A percentile compares a stretch with the other conserved stretches of the same genome.
Evolutionary conservation across 192 early-diverging fungal genomes (phyloP).

Genomic region (Neocallimastix lanati): DNA sequence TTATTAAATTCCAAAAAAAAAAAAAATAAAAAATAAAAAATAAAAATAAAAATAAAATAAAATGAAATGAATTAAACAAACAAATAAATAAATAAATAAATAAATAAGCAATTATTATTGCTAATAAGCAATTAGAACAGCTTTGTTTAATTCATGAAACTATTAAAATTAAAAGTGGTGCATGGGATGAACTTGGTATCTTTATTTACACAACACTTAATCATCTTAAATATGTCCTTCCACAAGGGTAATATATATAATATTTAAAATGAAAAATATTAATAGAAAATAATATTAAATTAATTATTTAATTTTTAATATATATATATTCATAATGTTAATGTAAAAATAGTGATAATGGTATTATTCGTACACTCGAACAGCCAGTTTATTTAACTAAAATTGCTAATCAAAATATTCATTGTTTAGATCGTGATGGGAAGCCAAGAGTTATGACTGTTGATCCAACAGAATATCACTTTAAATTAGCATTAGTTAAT

Average conservation of each 20-base stretch:
- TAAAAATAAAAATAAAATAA: too few species aligned
- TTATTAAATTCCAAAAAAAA: too few species aligned
- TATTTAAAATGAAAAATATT: too few species aligned
- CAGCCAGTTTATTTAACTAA: slow-evolving; percentile 83
- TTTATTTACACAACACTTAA: slow-evolving; percentile 94
- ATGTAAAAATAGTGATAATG: slow-evolving; percentile 85
- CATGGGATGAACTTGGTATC: slow-evolving; percentile 82
- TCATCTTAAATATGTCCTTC: slow-evolving; percentile 92
- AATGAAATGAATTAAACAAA: too few species aligned
- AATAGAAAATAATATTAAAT: too few species aligned
- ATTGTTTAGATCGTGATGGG: slow-evolving; percentile 78
- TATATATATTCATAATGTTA: too few species aligned
- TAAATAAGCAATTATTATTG: slow-evolving; percentile 69
- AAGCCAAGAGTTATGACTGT: slow-evolving; percentile 71
- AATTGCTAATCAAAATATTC: slow-evolving; percentile 67
- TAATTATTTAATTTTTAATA: too few species aligned
- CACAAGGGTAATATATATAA: slow-evolving; percentile 56
- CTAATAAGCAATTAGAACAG: slow-evolving; percentile 70
- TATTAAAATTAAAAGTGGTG: slow-evolving; percentile 93
- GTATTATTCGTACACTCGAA: slow-evolving; percentile 91
- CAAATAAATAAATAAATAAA: too few species aligned
- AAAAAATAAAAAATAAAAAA: too few species aligned
- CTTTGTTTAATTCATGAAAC: slow-evolving; percentile 84
- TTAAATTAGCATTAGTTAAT: slow-evolving; percentile 83
- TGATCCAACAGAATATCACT: slow-evolving; percentile 94